A percentile compares a stretch with the other conserved stretches of the same genome.
These are phyloP conservation scores for Diplogelasinospora grovesii DNA, from an alignment of 495 filamentous ascomycete genomes.

Conservation along the genomic window DNA sequence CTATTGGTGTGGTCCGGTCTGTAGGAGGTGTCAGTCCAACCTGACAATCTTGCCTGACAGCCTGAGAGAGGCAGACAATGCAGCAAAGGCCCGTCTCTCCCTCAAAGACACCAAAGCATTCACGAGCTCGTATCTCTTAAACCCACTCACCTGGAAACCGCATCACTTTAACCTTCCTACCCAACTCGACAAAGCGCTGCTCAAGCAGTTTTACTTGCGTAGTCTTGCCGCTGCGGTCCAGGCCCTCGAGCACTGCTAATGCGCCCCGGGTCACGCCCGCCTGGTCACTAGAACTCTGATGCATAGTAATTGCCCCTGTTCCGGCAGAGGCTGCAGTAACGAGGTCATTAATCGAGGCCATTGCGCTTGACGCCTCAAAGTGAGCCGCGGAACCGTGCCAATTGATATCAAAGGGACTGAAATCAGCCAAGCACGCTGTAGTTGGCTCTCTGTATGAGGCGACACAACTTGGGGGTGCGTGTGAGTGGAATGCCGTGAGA, in stretches of 20 bases:
- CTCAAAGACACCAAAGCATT: constrained; percentile 15
- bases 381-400: too few relatives aligned
- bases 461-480: too few relatives aligned
- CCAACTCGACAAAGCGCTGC: constrained; percentile 52
- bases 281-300: constrained; percentile 2
- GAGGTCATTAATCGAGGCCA: constrained; percentile 41
- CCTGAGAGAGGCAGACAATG: background rate
- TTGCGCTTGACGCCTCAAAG: too few relatives aligned
- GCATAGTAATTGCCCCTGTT: constrained; percentile 13
- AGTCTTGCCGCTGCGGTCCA: constrained; percentile 92
- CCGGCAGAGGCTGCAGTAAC: constrained; percentile 34
- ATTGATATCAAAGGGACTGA: too few relatives aligned
- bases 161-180: constrained; percentile 63
- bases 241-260: constrained; percentile 85
- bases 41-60: too few relatives aligned
- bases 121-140: too few relatives aligned
- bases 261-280: constrained; percentile 48
- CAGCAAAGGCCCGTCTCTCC: background rate
- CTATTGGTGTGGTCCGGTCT: constrained; percentile 88
- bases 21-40: too few relatives aligned
- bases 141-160: constrained; percentile 95
- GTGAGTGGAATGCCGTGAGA: too few relatives aligned
- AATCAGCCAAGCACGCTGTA: too few relatives aligned
- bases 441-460: too few relatives aligned
- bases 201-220: constrained; percentile 78